Evolutionary conservation across 345 rosid species (phyloP).

Genomic region (Theobroma cacao): DNA sequence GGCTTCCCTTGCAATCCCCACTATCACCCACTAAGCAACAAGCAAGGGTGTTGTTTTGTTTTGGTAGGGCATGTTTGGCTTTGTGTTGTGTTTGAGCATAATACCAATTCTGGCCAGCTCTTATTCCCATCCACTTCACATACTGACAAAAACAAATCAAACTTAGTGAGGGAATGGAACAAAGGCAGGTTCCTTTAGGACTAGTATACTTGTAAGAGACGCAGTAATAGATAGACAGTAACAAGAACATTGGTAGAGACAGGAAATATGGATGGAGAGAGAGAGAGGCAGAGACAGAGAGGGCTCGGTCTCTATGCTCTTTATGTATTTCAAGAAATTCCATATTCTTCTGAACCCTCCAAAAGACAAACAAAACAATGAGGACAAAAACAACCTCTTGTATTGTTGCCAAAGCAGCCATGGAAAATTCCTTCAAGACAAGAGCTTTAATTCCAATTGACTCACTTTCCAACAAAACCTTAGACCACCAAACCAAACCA

Average conservation of each 20-base stretch:
- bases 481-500: conserved; percentile 19
- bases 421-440: conserved; percentile 31
- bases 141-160: conserved; percentile 23
- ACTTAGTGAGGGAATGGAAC: background rate
- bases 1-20: conserved; percentile 39
- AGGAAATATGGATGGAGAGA: background rate
- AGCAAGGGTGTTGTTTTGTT: conserved; percentile 38
- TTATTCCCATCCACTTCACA: conserved; percentile 44
- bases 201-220: background rate
- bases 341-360: conserved; percentile 47
- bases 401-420: conserved; percentile 50
- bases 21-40: conserved; percentile 50
- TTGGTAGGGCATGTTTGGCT: conserved; percentile 51
- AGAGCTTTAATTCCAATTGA: conserved; percentile 29
- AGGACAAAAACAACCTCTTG: conserved; percentile 58
- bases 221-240: too few species aligned
- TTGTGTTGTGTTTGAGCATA: conserved; percentile 25
- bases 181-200: background rate
- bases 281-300: conserved; percentile 17
- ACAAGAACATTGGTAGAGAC: background rate
- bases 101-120: conserved; percentile 48
- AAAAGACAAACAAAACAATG: conserved; percentile 46
- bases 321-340: conserved; percentile 61
- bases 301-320: conserved; percentile 16
- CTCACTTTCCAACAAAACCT: conserved; percentile 37